Evolutionary conservation across 495 filamentous ascomycete genomes (phyloP).

Genomic region (Viridothelium virens): DNA sequence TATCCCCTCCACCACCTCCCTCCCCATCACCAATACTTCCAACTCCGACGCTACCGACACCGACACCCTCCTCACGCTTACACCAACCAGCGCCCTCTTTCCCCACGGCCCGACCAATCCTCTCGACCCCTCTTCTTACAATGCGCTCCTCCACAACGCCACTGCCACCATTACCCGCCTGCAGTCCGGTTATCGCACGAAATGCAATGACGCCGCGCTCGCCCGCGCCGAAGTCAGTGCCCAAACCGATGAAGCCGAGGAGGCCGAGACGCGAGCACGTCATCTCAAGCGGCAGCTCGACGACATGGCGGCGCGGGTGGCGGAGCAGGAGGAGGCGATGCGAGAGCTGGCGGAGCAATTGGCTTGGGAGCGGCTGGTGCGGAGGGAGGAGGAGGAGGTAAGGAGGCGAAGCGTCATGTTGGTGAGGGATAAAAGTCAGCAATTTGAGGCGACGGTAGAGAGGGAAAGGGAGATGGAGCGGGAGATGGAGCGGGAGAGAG

Average conservation of each 20-base stretch:
- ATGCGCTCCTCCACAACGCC: constrained; percentile 62
- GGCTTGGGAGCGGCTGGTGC: constrained; percentile 48
- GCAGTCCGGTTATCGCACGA: constrained; percentile 63
- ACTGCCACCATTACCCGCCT: constrained; percentile 54
- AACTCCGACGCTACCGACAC: not conserved
- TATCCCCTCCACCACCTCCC: not conserved
- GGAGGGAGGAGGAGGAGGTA: constrained; percentile 48
- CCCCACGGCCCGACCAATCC: constrained; percentile 45
- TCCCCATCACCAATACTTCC: not conserved
- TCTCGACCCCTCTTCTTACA: constrained; percentile 59
- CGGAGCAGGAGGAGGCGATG: constrained; percentile 59
- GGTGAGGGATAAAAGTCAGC: constrained; percentile 12
- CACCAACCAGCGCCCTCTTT: constrained; percentile 58
- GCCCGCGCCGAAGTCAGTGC: constrained; percentile 55
- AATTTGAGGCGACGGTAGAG: constrained; percentile 10
- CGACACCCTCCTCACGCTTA: constrained; percentile 46
- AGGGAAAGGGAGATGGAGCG: too few relatives aligned
- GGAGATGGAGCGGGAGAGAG: constrained; percentile 12
- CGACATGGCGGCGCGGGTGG: constrained; percentile 61
- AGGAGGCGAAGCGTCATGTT: constrained; percentile 15
- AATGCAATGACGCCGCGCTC: constrained; percentile 52
- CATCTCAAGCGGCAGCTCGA: constrained; percentile 69
- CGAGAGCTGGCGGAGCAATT: constrained; percentile 56
- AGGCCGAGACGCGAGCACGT: constrained; percentile 57
- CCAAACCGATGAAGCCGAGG: constrained; percentile 63